These are phyloP conservation scores for Salix dunnii DNA, from an alignment of 345 rosid species.

Conservation along the genomic window DNA sequence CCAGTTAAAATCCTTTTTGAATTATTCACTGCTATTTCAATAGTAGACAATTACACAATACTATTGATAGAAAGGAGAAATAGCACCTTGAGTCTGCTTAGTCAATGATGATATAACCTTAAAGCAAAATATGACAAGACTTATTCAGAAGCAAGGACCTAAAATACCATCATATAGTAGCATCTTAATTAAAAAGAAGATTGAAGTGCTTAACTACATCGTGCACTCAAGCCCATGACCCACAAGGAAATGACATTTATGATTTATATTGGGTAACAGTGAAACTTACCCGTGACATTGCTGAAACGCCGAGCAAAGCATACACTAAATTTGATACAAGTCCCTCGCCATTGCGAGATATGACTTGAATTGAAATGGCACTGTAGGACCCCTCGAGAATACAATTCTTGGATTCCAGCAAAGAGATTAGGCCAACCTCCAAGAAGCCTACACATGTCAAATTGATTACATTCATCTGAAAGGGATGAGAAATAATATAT, in stretches of 20 bases:
- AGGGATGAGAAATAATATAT: not conserved
- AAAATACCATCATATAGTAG: not conserved
- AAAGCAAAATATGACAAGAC: not conserved
- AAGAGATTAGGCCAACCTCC: constrained; percentile 59
- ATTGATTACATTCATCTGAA: constrained; percentile 6
- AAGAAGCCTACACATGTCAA: constrained; percentile 58
- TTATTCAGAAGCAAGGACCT: not conserved
- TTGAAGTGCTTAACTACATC: not conserved
- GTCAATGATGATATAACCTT: not conserved
- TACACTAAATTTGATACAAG: constrained; percentile 82
- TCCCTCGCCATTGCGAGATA: constrained; percentile 84
- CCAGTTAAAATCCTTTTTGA: not conserved
- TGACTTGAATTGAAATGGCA: constrained; percentile 61
- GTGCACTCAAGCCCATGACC: too few relatives aligned
- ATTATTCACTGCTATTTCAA: not conserved
- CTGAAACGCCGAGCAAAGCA: constrained; percentile 93
- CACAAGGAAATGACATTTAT: not conserved
- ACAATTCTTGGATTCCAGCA: constrained; percentile 51
- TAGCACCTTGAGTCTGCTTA: not conserved
- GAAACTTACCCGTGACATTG: constrained; percentile 86
- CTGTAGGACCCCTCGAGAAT: constrained; percentile 66
- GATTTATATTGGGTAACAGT: not conserved
- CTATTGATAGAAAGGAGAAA: not conserved
- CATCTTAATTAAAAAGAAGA: not conserved
- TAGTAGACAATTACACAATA: not conserved